Conservation (phyloP, 164 flowering plant genomes). For the Santalum album region DNA sequence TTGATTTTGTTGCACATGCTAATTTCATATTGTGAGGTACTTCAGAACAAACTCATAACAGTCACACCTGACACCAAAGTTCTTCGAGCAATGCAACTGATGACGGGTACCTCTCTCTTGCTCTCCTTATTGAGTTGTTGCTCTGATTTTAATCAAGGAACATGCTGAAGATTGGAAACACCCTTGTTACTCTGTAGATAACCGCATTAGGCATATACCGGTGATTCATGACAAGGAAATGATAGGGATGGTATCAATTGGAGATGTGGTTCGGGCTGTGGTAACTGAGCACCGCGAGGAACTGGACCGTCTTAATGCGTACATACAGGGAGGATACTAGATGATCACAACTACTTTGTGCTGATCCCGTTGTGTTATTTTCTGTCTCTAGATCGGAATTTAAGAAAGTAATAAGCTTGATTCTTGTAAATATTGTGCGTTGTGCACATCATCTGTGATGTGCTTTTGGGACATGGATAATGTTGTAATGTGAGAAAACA, state of each 20-base stretch:
- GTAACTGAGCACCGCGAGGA: conserved; percentile 94
- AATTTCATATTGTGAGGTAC: conserved; percentile 9
- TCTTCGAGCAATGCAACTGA: conserved; percentile 89
- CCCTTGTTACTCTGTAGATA: conserved; percentile 41
- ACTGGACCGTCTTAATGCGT: conserved; percentile 85
- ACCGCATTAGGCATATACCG: conserved; percentile 97
- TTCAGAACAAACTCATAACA: conserved; percentile 93
- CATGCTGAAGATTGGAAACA: neutral
- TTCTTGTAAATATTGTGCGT: neutral
- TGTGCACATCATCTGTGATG: neutral
- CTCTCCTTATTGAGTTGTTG: neutral
- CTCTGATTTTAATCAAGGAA: neutral
- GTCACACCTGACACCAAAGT: conserved; percentile 95
- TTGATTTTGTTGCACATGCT: too few species aligned
- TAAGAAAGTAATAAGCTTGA: neutral
- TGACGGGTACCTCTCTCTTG: conserved; percentile 63
- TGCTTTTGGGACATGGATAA: neutral
- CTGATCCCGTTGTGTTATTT: too few species aligned
- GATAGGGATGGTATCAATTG: conserved; percentile 97
- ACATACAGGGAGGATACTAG: conserved; percentile 89
- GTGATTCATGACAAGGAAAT: conserved; percentile 59
- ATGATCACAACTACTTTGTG: neutral
- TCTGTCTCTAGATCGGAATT: neutral
- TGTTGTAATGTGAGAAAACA: neutral
- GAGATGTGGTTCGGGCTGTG: conserved; percentile 98